A percentile compares a stretch with the other conserved stretches of the same genome.
Conservation (phyloP, 257 asterid genomes). For the Petunia axillaris region DNA sequence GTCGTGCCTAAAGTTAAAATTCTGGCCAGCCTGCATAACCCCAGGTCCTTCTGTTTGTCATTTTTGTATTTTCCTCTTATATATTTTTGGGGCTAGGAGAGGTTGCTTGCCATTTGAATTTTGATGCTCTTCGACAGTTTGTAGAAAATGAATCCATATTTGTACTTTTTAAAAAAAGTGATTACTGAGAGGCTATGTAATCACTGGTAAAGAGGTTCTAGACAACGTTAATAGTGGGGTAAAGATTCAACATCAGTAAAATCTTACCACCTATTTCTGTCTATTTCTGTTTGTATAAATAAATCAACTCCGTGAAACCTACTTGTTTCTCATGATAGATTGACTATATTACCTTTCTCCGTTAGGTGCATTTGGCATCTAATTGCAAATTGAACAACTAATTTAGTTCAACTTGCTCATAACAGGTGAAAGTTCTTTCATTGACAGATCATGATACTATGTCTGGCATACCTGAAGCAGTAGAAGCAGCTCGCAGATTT, state of each 20-base stretch:
- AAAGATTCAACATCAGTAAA: background rate
- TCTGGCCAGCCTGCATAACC: background rate
- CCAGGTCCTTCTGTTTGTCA: background rate
- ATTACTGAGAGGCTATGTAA: background rate
- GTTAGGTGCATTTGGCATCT: background rate
- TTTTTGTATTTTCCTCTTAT: background rate
- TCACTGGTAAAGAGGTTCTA: background rate
- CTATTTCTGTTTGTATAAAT: conserved; percentile 14
- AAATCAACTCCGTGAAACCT: background rate
- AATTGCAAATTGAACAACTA: conserved; percentile 8
- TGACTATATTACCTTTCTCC: background rate
- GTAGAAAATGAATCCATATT: background rate
- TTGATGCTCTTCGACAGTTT: background rate
- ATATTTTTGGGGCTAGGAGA: background rate
- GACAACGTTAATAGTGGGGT: background rate
- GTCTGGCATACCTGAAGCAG: conserved; percentile 92
- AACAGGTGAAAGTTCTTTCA: conserved; percentile 96
- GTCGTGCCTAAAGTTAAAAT: background rate
- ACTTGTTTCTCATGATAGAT: conserved; percentile 7
- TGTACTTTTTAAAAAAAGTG: conserved; percentile 2
- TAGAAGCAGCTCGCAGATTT: conserved; percentile 83
- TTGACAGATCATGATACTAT: conserved; percentile 96
- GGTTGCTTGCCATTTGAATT: background rate
- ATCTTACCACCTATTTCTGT: background rate
- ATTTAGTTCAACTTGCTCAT: conserved; percentile 38